Percentiles rank a stretch among this genome's conserved stretches.
Evolutionary conservation across 108 stramenopile genomes (phyloP).

Genomic region (Skeletonema menzelii): DNA sequence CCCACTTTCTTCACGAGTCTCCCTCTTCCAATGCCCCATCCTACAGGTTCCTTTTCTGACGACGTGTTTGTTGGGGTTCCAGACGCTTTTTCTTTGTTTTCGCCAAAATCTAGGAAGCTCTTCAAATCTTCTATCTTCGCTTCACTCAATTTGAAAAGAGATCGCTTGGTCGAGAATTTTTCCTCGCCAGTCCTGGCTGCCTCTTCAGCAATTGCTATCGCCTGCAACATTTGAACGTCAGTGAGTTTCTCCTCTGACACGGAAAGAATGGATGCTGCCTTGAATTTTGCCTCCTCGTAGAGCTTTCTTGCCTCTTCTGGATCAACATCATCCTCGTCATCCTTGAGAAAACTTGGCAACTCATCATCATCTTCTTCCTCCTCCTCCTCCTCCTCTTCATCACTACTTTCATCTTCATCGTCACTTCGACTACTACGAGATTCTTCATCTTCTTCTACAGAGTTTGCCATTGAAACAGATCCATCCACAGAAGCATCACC

Average conservation of each 20-base stretch:
- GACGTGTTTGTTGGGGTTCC: neutral
- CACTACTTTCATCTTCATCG: constrained; percentile 10
- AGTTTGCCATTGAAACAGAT: constrained; percentile 29
- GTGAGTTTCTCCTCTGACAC: constrained; percentile 42
- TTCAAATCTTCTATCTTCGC: constrained; percentile 47
- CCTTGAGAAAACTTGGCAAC: constrained; percentile 37
- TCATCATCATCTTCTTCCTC: constrained; percentile 48
- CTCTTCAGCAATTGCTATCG: constrained; percentile 47
- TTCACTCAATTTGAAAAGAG: constrained; percentile 40
- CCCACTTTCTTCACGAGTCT: constrained; percentile 37
- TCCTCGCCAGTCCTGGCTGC: constrained; percentile 45
- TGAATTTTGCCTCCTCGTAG: constrained; percentile 43
- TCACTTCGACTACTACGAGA: neutral
- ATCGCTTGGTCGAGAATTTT: constrained; percentile 44
- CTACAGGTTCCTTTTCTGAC: constrained; percentile 2
- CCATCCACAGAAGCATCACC: constrained; percentile 36
- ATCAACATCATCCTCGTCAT: constrained; percentile 31
- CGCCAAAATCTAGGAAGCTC: constrained; percentile 30
- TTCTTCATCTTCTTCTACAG: constrained; percentile 10
- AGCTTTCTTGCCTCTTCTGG: constrained; percentile 34
- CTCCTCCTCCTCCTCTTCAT: constrained; percentile 17
- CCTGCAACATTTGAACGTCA: constrained; percentile 52
- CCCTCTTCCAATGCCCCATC: constrained; percentile 45
- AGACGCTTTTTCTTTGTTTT: neutral
- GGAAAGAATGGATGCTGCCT: constrained; percentile 46